Percentiles rank a stretch among this genome's conserved stretches.
Conservation (phyloP, 1,139 yeast genomes). For the Suhomyces kunorum region DNA sequence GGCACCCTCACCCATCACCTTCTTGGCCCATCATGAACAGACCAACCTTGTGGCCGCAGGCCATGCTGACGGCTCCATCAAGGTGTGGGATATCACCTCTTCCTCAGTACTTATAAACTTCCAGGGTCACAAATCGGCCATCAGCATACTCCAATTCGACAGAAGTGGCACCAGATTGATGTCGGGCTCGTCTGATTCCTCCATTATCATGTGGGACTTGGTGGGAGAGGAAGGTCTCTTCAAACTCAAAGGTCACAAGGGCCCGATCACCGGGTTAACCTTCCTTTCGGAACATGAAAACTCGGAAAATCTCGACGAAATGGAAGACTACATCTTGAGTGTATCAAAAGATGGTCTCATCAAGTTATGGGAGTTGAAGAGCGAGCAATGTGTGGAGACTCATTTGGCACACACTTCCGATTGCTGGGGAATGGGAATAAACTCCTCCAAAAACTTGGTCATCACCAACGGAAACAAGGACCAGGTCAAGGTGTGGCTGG, state of each 20-base stretch:
- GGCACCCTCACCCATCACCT: slow-evolving; percentile 66
- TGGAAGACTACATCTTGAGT: slow-evolving; percentile 72
- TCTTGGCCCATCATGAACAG: slow-evolving; percentile 57
- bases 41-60: slow-evolving; percentile 86
- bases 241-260: slow-evolving; percentile 86
- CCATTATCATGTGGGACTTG: slow-evolving; percentile 90
- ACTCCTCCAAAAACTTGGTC: slow-evolving; percentile 38
- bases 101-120: slow-evolving; percentile 75
- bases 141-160: slow-evolving; percentile 71
- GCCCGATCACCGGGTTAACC: slow-evolving; percentile 74
- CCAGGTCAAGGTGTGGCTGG: slow-evolving; percentile 80
- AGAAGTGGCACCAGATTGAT: slow-evolving; percentile 77
- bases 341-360: slow-evolving; percentile 87
- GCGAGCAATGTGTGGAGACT: slow-evolving; percentile 91
- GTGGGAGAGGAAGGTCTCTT: slow-evolving; percentile 88
- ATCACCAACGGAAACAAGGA: slow-evolving; percentile 80
- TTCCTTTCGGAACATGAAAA: slow-evolving; percentile 44
- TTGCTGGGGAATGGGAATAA: slow-evolving; percentile 79
- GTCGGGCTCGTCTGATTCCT: slow-evolving; percentile 84
- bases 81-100: slow-evolving; percentile 89
- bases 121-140: slow-evolving; percentile 82
- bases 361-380: slow-evolving; percentile 88
- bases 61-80: slow-evolving; percentile 81
- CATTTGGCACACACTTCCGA: slow-evolving; percentile 93
- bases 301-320: slow-evolving; percentile 42